These are phyloP conservation scores for Fusarium fujikuroi DNA, from an alignment of 2,329 filamentous ascomycete genomes.

Conservation along the genomic window DNA sequence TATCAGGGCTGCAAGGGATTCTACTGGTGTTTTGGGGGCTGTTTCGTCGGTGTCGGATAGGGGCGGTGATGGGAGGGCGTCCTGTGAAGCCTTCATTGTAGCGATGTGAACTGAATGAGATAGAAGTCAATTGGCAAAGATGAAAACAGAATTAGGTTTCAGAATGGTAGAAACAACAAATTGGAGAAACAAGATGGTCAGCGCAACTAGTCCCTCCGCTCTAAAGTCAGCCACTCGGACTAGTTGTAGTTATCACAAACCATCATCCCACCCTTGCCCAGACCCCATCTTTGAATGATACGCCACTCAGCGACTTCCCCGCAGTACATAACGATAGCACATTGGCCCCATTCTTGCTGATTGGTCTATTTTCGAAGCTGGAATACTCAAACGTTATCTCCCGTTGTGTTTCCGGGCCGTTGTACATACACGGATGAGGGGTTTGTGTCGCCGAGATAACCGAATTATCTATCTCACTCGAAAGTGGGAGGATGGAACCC, in stretches of 20 bases:
- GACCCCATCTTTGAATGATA: neutral
- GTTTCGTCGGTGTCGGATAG: neutral
- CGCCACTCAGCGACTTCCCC: neutral
- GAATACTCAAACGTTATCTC: neutral
- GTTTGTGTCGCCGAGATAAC: neutral
- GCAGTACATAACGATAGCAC: neutral
- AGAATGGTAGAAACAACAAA: neutral
- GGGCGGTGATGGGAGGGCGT: neutral
- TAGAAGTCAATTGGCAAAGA: neutral
- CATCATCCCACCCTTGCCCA: neutral
- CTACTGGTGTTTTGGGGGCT: neutral
- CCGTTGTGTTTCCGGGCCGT: neutral
- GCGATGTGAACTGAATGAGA: neutral
- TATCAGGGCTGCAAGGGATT: neutral
- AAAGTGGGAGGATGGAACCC: neutral
- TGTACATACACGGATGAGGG: neutral
- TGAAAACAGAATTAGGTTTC: neutral
- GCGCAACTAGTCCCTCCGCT: neutral
- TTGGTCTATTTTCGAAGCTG: neutral
- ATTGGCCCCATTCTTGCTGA: neutral
- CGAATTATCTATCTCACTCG: neutral
- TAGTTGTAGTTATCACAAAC: constrained; percentile 4
- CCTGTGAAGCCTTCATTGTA: neutral
- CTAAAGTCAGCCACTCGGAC: neutral
- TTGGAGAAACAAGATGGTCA: neutral